Conservation (phyloP, 2,329 filamentous ascomycete species). For the Penicillium aurantiogriseum region DNA sequence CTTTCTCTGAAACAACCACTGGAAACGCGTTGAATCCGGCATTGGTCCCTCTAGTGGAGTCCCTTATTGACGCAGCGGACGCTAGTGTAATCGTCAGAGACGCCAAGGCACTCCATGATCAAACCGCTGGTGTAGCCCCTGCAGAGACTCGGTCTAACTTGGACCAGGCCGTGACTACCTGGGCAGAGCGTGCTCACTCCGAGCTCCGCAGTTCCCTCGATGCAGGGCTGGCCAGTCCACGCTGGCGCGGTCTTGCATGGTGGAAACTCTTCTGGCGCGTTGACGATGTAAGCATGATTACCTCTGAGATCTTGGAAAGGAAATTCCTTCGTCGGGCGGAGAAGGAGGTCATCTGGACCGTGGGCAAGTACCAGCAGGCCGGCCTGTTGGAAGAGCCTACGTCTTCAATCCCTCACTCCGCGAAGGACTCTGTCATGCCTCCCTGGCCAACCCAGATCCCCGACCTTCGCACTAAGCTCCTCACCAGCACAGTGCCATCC, state of each 20-base stretch:
- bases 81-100: conserved; percentile 31
- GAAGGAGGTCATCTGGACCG: conserved; percentile 76
- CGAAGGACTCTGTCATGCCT: conserved; percentile 7
- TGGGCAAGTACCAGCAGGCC: conserved; percentile 70
- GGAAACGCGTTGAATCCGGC: conserved; percentile 61
- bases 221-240: conserved; percentile 68
- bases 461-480: conserved; percentile 64
- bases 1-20: conserved; percentile 22
- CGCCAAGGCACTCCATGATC: conserved; percentile 28
- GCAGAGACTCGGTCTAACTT: conserved; percentile 51
- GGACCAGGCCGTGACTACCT: conserved; percentile 61
- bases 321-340: conserved; percentile 77
- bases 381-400: conserved; percentile 47
- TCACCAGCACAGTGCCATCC: conserved; percentile 65
- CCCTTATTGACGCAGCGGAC: conserved; percentile 55
- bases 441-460: conserved; percentile 76
- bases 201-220: conserved; percentile 81
- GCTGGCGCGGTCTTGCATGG: conserved; percentile 82
- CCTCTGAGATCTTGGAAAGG: conserved; percentile 72
- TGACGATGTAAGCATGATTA: conserved; percentile 84
- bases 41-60: conserved; percentile 64
- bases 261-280: conserved; percentile 96
- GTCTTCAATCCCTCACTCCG: conserved; percentile 4
- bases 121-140: conserved; percentile 38
- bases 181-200: conserved; percentile 77